Percentiles rank a stretch among this genome's conserved stretches.
These are phyloP conservation scores for Eremochloa ophiuroides DNA, from an alignment of 176 grass and related monocot genomes.

Conservation along the genomic window DNA sequence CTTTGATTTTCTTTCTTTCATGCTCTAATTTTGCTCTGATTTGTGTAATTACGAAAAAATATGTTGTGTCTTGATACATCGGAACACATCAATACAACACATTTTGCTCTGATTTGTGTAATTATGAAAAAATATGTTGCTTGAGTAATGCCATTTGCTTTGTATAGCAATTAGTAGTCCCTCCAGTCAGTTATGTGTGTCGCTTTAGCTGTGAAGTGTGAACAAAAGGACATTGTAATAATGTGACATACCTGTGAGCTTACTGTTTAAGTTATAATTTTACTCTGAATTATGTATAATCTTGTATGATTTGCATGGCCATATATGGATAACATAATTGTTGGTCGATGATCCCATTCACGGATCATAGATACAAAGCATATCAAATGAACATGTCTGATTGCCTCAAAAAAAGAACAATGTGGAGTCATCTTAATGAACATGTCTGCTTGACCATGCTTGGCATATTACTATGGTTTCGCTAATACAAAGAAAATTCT, in stretches of 20 bases:
- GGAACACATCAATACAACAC: too few relatives aligned
- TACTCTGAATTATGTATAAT: background rate
- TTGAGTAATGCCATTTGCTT: background rate
- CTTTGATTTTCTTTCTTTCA: too few relatives aligned
- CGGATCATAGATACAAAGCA: background rate
- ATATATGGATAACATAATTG: background rate
- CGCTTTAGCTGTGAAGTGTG: background rate
- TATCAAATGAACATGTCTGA: background rate
- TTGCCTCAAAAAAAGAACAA: too few relatives aligned
- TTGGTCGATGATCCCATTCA: too few relatives aligned
- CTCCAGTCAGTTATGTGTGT: background rate
- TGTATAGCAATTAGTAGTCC: too few relatives aligned
- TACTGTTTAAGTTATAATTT: background rate
- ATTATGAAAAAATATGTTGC: background rate
- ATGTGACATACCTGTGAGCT: background rate
- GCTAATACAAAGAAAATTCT: too few relatives aligned
- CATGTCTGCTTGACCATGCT: background rate
- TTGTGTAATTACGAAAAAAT: too few relatives aligned
- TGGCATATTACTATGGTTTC: background rate
- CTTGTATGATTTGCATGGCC: background rate
- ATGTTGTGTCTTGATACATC: too few relatives aligned
- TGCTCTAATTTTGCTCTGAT: too few relatives aligned
- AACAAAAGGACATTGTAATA: background rate
- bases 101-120: background rate
- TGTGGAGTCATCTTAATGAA: background rate